A percentile compares a stretch with the other conserved stretches of the same genome.
Evolutionary conservation across 2,329 filamentous ascomycete species (phyloP).

Genomic region (Venturia carpophila): DNA sequence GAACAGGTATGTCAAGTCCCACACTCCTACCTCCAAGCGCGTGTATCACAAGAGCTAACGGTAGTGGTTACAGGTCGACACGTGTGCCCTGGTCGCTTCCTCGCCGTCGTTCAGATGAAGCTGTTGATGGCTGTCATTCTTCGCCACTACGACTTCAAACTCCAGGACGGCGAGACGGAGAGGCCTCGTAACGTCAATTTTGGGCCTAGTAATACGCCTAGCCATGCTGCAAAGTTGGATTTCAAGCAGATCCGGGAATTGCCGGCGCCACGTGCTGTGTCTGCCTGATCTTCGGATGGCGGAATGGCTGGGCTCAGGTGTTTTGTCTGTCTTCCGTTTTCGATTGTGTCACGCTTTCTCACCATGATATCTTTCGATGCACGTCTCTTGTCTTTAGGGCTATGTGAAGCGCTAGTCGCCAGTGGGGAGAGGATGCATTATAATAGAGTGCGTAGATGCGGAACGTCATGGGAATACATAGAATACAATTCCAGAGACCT

Average conservation of each 20-base stretch:
- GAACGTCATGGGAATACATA: too few relatives aligned
- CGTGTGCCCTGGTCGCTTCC: neutral
- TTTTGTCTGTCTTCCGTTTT: too few relatives aligned
- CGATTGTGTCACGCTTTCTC: too few relatives aligned
- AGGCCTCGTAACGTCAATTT: neutral
- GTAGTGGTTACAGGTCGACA: neutral
- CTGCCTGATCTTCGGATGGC: too few relatives aligned
- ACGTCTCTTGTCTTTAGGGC: too few relatives aligned
- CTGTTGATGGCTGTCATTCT: neutral
- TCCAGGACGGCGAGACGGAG: neutral
- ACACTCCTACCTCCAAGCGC: neutral
- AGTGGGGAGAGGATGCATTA: too few relatives aligned
- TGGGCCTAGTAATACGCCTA: conserved; percentile 4
- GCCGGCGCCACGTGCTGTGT: neutral
- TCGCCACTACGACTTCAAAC: neutral
- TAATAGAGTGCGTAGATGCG: too few relatives aligned
- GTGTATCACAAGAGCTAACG: neutral
- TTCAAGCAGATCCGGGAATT: conserved; percentile 1
- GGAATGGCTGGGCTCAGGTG: too few relatives aligned
- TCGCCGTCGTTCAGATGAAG: conserved; percentile 2
- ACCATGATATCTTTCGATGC: too few relatives aligned
- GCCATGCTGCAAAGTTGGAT: neutral
- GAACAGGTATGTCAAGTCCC: neutral
- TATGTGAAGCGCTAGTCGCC: too few relatives aligned
- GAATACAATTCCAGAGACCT: too few relatives aligned